Base-by-base conservation (phyloP, 345 rosid genomes). In the Hirschfeldia incana region DNA sequence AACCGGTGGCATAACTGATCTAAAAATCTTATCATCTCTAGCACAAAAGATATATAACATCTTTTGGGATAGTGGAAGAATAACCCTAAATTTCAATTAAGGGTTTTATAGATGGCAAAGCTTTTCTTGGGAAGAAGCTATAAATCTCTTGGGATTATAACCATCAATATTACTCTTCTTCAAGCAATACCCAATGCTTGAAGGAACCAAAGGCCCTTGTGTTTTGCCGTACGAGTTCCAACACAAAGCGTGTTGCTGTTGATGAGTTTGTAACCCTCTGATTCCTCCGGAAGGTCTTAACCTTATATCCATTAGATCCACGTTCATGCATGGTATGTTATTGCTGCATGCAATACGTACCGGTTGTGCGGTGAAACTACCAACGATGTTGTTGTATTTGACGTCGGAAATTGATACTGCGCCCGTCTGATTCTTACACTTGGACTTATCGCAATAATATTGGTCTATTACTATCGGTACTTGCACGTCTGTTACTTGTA, bases 151-250 rank as follows among this genome's bases (percentile, higher is more conserved):
- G 69, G 78, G 82, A 39, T 84, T 70, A 1, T 73, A 80, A 15
- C 81, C 88, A 80, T 71, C 71, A 33, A 63, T 39, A 26, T 77
- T 83, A 29, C 85, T 87, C 42, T 81, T 81, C 70, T 85, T 83
- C 65, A 92, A 73, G 82, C 97, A 94, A 76, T 89, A 87, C 67
- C 92, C 93, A 27, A 94, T 88, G 81, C 87, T 86, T n/a, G 96
- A 88, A 73, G 98, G 98, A 73, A 87, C 79, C 78, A 94, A 46
- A 5, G 94, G 96, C 59, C 84, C 92, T 57, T 78, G 74, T 26
- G 93, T 87, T 81, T 88, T 90, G 10, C 98, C 98, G 67, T 89
- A 92, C 2, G 98, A 90, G 82, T 94, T 90, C 89, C 89, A 90
- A 62, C 98, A 94, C 76, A 90, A 55, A 26, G 86, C 88, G 71